Evolutionary conservation across 495 filamentous ascomycete genomes (phyloP), one percentile per base, ranked within the genome.

Genomic region (Acidiella bohemica): DNA sequence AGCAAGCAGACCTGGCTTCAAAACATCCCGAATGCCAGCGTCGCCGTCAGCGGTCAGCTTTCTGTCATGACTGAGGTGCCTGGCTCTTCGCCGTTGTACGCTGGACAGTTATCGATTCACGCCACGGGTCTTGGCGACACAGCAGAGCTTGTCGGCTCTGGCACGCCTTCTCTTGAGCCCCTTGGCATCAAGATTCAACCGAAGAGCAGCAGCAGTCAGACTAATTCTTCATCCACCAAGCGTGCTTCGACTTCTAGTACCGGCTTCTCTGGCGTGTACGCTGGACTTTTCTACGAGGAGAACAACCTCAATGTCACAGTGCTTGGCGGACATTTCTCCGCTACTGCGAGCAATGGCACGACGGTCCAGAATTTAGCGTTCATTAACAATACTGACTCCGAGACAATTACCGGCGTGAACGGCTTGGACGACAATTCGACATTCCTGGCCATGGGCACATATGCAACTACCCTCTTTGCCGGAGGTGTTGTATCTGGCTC

Each of bases 1-100:
- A 90, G 86, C 4, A 70, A 68, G 34, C 71, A 74, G 28, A 84
- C 92, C 53, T 99, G 90, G 90, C 62, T 96, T 17, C 75, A 84
- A 57, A 88, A 85, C 48, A 63, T 96, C 28, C 63, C 83, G 32
- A 56, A 74, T 28, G 60, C 69, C n/a, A 66, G 73, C 33, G 71
- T 80, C 42, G 61, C 70, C 12, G 71, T 90, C 46, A 60, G 65
- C 39, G 90, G 90, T 13, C 55, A 78, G 28, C 65, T 99, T 25
- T 78, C 76, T 3, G 69, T 83, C 9, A 69, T 71, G 20, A 67
- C 78, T 23, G 63, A 75, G 27, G 59, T 78, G 9, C 72, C 83
- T 17, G 68, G 63, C 18, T 68, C 68, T 17, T 70, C 72, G 11
- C 63, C 73, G 7, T 61, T 94, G 9, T 81, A 84, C 56, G 80